Evolutionary conservation across 768 basidiomycete species (phyloP), one percentile per base, ranked within the genome.

Genomic region (Mycena venus): DNA sequence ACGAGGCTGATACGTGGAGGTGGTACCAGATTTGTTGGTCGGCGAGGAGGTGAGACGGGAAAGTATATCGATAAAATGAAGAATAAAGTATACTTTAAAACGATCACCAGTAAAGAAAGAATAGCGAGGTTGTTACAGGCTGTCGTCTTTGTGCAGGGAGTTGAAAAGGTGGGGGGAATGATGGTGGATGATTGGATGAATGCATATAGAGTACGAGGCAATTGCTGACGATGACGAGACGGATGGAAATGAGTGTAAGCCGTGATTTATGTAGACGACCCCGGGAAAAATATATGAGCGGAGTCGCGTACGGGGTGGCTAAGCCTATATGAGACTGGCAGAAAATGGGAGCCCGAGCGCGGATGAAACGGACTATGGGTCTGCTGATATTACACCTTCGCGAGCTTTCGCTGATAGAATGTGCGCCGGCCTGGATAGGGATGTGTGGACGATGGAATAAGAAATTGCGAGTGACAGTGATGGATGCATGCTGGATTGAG

Each of bases 21-120:
- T 69, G 34, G 59, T 69, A 70, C 72, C 72, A 73, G 70, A 66
- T 40, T n/a, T n/a, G n/a, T n/a, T 75, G 79, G 77, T 75, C 77
- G 77, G 68, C 72, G 78, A 71, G 59, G 70, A 60, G 73, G 65
- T 72, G 71, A 72, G 65, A 42, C 58, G 75, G 65, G 65, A 83
- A 87, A 85, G 85, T 86, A 86, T 89, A 87, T 84, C 88, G 31
- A 91, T 94, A 93, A 93, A 88, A 86, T 92, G 92, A 93, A 90
- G 89, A 94, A 94, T 94, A 94, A 95, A 88, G 90, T 92, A 92
- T 90, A 91, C 87, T 90, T 87, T 88, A 91, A 80, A 86, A 85
- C 85, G 87, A 90, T 89, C 86, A 88, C 88, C 84, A 84, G 78
- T 83, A 77, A 79, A 83, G 82, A 82, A 79, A 80, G 81, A 82